Base-by-base conservation (phyloP, 139 green algal genomes). In the Chlamydomonas sphaeroides region DNA sequence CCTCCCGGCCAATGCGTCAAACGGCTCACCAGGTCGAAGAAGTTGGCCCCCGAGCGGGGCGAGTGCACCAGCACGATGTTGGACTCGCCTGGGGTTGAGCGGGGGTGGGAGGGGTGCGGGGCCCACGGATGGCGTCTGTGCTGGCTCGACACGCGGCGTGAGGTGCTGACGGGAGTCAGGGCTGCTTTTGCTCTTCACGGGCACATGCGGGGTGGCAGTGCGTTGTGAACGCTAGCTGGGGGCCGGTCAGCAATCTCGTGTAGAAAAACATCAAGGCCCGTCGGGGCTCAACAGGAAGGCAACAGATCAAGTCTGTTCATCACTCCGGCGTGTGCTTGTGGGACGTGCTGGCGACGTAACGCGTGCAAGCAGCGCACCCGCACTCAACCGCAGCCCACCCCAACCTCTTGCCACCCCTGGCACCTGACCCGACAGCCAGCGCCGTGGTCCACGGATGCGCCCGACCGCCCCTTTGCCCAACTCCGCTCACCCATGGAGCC, bases 11-110 rank as follows among this genome's bases (percentile, higher is more conserved):
- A n/a, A n/a, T n/a, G n/a, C n/a, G n/a, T n/a, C n/a, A n/a, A n/a
- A n/a, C n/a, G n/a, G n/a, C n/a, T n/a, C n/a, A n/a, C n/a, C 42
- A 98, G 87, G 45, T 83, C 80, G 67, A 94, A 94, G 42, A 98
- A 94, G 74, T 82, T 95, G 62, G 91, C 90, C 6, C 90, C 89
- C 28, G 78, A 91, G 70, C 95, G 95, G 33, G 94, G 92, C 3
- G 90, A 96, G 8, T 88, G 68, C 17, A 97, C 88, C 0, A 97
- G 78, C 26, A 86, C 80, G 10, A 96, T 85, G 32, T 85, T 72
- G 3, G 62, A 45, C 65, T 93, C 89, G 63, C 89, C 86, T 41
- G 78, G 0, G 42, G 4, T 20, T 4, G 41, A 5, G 26, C 6
- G 3, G 26, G 5, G 59, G 59, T 21, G 42, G 42, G 15, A 38